Percentiles rank a stretch among this genome's conserved stretches.
Evolutionary conservation across 352 stramenopile species (phyloP).

Genomic region (Thalassiosira hispida): DNA sequence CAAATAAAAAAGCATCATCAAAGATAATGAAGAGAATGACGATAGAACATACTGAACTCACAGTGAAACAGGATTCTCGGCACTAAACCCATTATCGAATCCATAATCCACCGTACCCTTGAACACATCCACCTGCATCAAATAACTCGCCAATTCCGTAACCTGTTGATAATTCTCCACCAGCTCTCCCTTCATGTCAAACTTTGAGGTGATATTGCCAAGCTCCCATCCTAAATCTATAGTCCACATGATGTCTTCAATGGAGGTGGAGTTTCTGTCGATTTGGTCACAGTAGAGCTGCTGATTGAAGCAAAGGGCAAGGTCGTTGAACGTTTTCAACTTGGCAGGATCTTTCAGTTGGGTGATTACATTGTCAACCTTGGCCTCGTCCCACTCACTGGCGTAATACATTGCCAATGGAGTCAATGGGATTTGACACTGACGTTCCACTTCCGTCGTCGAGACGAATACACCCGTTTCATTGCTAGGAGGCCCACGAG

Average conservation of each 20-base stretch:
- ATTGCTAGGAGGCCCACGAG: too few species aligned
- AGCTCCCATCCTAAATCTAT: not conserved
- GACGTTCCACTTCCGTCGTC: conserved; percentile 5
- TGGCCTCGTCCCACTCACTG: conserved; percentile 42
- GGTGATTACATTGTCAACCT: conserved; percentile 45
- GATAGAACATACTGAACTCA: too few species aligned
- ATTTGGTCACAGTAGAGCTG: conserved; percentile 38
- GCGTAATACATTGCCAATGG: conserved; percentile 62
- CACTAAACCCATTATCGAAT: conserved; percentile 47
- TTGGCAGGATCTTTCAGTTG: conserved; percentile 46
- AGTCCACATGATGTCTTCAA: conserved; percentile 27
- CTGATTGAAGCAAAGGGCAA: conserved; percentile 36
- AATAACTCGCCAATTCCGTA: conserved; percentile 47
- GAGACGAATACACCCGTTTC: not conserved
- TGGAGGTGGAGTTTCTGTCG: conserved; percentile 8
- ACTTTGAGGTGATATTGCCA: conserved; percentile 27
- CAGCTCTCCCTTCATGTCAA: conserved; percentile 52
- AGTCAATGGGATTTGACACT: conserved; percentile 42
- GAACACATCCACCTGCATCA: conserved; percentile 47
- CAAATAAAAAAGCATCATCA: too few species aligned
- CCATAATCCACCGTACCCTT: conserved; percentile 52
- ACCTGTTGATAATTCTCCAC: conserved; percentile 51
- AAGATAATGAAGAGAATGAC: too few species aligned
- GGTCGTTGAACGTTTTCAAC: conserved; percentile 36
- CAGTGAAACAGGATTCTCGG: conserved; percentile 39